Evolutionary conservation across 164 flowering plant species (phyloP), one percentile per base, ranked within the genome.

Genomic region (Dillenia turbinata): DNA sequence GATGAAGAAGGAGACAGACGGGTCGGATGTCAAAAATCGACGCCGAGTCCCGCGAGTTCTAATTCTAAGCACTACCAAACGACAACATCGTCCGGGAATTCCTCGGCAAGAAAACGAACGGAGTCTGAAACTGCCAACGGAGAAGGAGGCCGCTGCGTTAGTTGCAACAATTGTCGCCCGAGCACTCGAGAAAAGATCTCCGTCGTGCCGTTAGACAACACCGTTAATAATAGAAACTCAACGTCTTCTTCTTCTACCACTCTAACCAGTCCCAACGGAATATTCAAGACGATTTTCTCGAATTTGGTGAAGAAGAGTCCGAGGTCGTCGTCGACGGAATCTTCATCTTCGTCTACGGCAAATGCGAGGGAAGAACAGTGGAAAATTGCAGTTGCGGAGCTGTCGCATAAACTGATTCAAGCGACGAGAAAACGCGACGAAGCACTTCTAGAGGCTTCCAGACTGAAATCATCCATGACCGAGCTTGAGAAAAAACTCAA

Each of bases 131-230:
- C 19, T 46, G 51, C 19, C 9, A 63, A 15, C 16, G 66, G 19
- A 11, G 77, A 45, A 2, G 16, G 68, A 55, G 85, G 67, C 49
- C 67, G 71, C 0, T 66, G 82, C 0, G 86, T 93, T 10, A 83
- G 86, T n/a, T 93, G 94, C 83, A 87, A 81, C 85, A 82, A 81
- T 65, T 93, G 98, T 63, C 77, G 94, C 10, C 98, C 98, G 0
- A 72, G 73, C 61, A 60, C 86, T 8, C 78, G 97, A 6, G 98
- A 90, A 61, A 88, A 84, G 73, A 79, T 81, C 71, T 77, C 92
- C 0, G 85, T 89, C 11, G 87, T 83, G 12, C 95, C 96, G 0
- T 43, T 85, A 22, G 87, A 87, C 57, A 64, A 61, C 74, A 72
- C 63, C 48, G 44, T 14, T 44, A 44, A 52, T 14, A 53, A 60